Percentiles rank a stretch among this genome's conserved stretches.
Conservation (phyloP, 1,284 basidiomycete genomes). For the Vanrija pseudolonga region DNA sequence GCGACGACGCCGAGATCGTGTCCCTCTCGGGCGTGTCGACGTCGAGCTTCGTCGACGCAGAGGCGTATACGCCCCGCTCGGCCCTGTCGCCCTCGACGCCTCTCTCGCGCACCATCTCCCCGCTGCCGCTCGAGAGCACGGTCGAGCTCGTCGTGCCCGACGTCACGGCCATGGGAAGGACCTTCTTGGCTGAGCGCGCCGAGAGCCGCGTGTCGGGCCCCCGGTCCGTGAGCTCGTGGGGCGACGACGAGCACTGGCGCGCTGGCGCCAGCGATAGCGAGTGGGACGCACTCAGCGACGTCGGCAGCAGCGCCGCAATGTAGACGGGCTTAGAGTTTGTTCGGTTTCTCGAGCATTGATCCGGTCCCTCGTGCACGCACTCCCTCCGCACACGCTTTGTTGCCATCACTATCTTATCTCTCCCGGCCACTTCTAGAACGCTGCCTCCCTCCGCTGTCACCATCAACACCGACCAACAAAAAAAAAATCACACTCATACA, state of each 20-base stretch:
- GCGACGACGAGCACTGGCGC: conserved; percentile 13
- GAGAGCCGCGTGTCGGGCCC: background rate
- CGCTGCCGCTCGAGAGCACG: background rate
- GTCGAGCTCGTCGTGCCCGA: too few species aligned
- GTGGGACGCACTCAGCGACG: conserved; percentile 14
- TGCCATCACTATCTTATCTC: too few species aligned
- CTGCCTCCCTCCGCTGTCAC: too few species aligned
- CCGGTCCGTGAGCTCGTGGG: conserved; percentile 7
- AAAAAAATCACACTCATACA: too few species aligned
- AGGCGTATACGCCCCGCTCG: conserved; percentile 16
- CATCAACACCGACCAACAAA: too few species aligned
- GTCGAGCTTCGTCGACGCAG: conserved; percentile 13
- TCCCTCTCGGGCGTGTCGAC: conserved; percentile 9
- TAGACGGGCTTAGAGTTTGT: too few species aligned
- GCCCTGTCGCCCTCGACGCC: conserved; percentile 2
- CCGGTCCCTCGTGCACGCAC: too few species aligned
- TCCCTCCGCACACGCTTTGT: too few species aligned
- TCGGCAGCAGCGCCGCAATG: background rate
- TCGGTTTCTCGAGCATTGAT: too few species aligned
- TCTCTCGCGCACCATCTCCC: background rate
- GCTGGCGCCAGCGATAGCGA: conserved; percentile 10
- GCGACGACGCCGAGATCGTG: conserved; percentile 11
- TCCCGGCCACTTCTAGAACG: too few species aligned
- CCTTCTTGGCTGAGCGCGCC: background rate
- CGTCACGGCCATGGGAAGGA: too few species aligned